Evolutionary conservation across 1,284 basidiomycete species (phyloP), one percentile per base, ranked within the genome.

Genomic region (Jaminaea rosea): DNA sequence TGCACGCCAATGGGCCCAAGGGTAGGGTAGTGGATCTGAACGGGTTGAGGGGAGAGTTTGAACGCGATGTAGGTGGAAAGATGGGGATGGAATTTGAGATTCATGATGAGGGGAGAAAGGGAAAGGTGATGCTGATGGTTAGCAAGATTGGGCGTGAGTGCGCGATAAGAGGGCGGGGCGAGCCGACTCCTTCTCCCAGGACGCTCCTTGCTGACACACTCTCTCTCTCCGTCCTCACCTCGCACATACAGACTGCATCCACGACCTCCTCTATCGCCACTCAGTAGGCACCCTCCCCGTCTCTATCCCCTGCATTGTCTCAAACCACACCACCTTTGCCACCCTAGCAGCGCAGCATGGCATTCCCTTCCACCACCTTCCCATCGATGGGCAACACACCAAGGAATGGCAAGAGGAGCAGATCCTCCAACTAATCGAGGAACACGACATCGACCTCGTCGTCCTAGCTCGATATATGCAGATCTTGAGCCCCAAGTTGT

Each of bases 291-390:
- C 64, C 7, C 50, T 69, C 2, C 64, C 66, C 19, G 67, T 69
- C 54, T 53, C 53, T 0, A 60, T 69, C 4, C 66, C 70, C 4
- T 48, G 70, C 13, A 73, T 73, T 52, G 65, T 73, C 47, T 67
- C 63, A 17, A 73, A 73, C 56, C 70, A 73, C 47, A 21, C 60
- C n/a, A 63, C 63, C 42, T 72, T 66, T 48, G 59, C 62, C 32
- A 46, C 61, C 1, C 56, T 72, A 7, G 70, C 70, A 17, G 46
- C 52, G 19, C 56, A 63, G n/a, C 67, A 73, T 55, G 56, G 52
- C 9, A 69, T 73, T 37, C 70, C 70, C 47, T 73, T 73, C 58
- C 62, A 63, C 59, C 69, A 73, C 52, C 53, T 73, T 17, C 69
- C 70, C 50, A 68, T 72, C 55, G 57, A 62, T 45, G 45, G 58